Evolutionary conservation across 2,329 filamentous ascomycete species (phyloP).

Genomic region (Mycosphaerella arachidis): DNA sequence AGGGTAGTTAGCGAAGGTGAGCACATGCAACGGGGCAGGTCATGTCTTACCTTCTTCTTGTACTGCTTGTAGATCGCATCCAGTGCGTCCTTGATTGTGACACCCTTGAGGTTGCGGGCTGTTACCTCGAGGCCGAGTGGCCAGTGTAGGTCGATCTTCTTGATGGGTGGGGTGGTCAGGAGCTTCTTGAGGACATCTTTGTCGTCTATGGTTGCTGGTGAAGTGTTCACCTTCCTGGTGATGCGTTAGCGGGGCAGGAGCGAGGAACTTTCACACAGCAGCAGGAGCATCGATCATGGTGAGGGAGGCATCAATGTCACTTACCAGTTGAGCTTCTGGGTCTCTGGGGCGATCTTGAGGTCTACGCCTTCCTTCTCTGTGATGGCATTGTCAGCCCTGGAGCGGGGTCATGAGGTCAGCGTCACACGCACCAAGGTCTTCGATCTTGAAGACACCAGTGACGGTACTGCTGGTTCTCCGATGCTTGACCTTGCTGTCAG

Average conservation of each 20-base stretch:
- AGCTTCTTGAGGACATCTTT: conserved; percentile 76
- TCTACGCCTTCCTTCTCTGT: conserved; percentile 70
- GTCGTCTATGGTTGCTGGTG: conserved; percentile 72
- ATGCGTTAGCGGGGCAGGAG: conserved; percentile 2
- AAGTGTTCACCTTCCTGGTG: conserved; percentile 87
- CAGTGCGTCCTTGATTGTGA: conserved; percentile 94
- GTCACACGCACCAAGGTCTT: conserved; percentile 30
- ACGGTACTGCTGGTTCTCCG: conserved; percentile 69
- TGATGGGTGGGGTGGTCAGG: conserved; percentile 76
- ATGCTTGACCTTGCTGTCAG: conserved; percentile 61
- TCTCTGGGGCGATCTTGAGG: conserved; percentile 72
- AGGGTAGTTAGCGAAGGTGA: too few relatives aligned
- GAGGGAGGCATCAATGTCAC: conserved; percentile 29
- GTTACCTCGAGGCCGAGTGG: conserved; percentile 81
- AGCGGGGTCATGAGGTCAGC: not conserved
- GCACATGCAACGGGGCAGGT: not conserved
- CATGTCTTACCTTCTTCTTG: conserved; percentile 77
- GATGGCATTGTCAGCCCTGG: conserved; percentile 5
- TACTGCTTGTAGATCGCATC: conserved; percentile 94
- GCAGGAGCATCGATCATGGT: not conserved
- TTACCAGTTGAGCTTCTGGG: conserved; percentile 84
- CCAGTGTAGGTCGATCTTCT: conserved; percentile 92
- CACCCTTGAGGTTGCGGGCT: conserved; percentile 85
- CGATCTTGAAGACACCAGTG: conserved; percentile 74
- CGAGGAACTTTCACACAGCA: not conserved